A percentile compares a stretch with the other conserved stretches of the same genome.
Evolutionary conservation across 148 eudicot species (phyloP).

Genomic region (Rhododendron kiyosumense): DNA sequence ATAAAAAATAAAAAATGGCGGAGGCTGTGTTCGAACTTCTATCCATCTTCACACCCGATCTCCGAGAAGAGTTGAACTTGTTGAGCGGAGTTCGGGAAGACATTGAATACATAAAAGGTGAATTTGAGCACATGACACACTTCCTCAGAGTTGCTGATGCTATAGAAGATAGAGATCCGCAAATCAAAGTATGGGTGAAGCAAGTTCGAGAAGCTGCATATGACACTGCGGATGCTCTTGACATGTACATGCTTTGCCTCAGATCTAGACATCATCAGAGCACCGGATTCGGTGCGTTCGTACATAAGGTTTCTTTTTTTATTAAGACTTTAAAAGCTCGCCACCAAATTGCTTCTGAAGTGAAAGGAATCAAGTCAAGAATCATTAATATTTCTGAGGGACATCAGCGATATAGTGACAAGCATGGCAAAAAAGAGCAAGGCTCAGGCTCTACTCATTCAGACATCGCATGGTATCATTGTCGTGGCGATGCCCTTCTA

Average conservation of each 20-base stretch:
- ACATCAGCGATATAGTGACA: neutral
- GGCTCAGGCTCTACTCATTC: neutral
- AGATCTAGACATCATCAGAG: neutral
- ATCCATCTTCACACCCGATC: too few species aligned
- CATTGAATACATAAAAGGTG: too few species aligned
- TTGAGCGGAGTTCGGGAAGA: too few species aligned
- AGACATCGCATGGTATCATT: neutral
- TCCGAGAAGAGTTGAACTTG: too few species aligned
- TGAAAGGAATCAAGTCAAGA: neutral
- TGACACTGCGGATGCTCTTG: neutral
- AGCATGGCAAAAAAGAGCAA: neutral
- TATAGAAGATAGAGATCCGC: too few species aligned
- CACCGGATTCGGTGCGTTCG: neutral
- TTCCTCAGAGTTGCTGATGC: too few species aligned
- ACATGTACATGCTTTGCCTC: neutral
- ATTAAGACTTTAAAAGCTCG: neutral
- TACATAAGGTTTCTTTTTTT: too few species aligned
- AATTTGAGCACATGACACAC: too few species aligned
- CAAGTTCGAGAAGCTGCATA: neutral
- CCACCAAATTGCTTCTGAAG: neutral
- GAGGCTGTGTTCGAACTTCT: too few species aligned
- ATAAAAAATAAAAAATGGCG: too few species aligned
- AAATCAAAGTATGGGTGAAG: too few species aligned
- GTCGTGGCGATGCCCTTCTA: slow-evolving; percentile 16
- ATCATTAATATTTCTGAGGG: neutral